Percentiles rank a stretch among this genome's conserved stretches.
Conservation (phyloP, 148 eudicot genomes). For the Arbutus unedo region DNA sequence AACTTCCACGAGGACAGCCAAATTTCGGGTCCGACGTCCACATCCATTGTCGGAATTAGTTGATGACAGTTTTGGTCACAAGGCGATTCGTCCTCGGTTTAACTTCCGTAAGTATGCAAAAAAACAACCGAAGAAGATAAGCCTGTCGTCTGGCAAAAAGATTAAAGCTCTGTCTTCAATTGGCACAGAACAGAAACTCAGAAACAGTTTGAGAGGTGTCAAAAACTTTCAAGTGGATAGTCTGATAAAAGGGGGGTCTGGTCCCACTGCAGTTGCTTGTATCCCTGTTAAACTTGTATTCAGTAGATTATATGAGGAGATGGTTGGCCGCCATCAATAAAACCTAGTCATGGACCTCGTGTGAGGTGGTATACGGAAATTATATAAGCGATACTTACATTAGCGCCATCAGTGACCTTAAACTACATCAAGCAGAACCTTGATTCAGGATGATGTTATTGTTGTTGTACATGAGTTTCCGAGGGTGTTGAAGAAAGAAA, state of each 20-base stretch:
- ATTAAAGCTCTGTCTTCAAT: slow-evolving; percentile 65
- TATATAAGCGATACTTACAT: slow-evolving; percentile 26
- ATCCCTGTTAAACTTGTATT: slow-evolving; percentile 89
- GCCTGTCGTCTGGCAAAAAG: slow-evolving; percentile 60
- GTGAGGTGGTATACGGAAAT: slow-evolving; percentile 31
- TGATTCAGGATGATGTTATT: background rate
- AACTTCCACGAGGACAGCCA: slow-evolving; percentile 73
- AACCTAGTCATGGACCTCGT: slow-evolving; percentile 25
- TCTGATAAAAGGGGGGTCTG: slow-evolving; percentile 48
- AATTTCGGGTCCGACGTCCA: slow-evolving; percentile 59
- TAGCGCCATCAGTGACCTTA: slow-evolving; percentile 27
- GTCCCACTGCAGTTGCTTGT: slow-evolving; percentile 68
- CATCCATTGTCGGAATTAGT: slow-evolving; percentile 36
- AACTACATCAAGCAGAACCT: slow-evolving; percentile 25
- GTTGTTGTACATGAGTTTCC: background rate
- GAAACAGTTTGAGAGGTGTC: slow-evolving; percentile 26
- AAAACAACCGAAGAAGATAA: slow-evolving; percentile 40
- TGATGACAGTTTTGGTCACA: slow-evolving; percentile 28
- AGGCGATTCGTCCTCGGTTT: slow-evolving; percentile 16
- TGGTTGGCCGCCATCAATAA: slow-evolving; percentile 59
- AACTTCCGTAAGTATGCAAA: slow-evolving; percentile 33
- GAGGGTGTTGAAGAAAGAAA: background rate
- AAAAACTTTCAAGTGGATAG: slow-evolving; percentile 39
- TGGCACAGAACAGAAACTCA: slow-evolving; percentile 44
- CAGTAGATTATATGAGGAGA: slow-evolving; percentile 79